Percentiles rank a stretch among this genome's conserved stretches.
phyloP scores from a whole-genome alignment of 768 basidiomycete species.

The Hemileccinum rubropunctum region DNA sequence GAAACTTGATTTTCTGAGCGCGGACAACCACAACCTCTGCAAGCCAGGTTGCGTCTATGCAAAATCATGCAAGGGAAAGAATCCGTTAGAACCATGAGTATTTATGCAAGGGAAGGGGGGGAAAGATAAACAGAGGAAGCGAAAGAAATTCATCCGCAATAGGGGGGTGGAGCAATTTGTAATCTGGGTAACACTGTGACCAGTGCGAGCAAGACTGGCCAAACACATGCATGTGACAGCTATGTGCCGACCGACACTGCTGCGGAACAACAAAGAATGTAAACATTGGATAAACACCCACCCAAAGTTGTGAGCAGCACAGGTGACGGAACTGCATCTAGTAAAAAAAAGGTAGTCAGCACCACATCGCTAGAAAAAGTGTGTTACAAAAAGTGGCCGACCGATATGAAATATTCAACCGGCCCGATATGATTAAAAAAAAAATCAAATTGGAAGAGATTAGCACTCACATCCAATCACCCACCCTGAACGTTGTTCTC shows the following conservation, averaged over 20 bases:
- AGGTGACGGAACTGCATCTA: conserved; percentile 66
- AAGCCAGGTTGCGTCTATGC: conserved; percentile 70
- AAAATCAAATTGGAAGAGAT: conserved; percentile 22
- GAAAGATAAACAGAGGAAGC: conserved; percentile 3
- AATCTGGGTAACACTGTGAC: conserved; percentile 21
- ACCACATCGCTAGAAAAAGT: background rate
- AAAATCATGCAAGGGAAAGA: conserved; percentile 48
- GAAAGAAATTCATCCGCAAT: conserved; percentile 16
- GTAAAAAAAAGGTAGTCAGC: conserved; percentile 8
- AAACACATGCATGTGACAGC: conserved; percentile 1
- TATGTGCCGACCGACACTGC: background rate
- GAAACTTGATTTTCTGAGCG: conserved; percentile 38
- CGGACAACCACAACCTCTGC: conserved; percentile 75
- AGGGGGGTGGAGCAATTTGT: conserved; percentile 28
- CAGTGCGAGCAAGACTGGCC: conserved; percentile 10
- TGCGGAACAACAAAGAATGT: background rate
- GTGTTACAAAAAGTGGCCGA: conserved; percentile 2
- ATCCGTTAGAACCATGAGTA: conserved; percentile 42
- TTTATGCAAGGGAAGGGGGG: conserved; percentile 12
- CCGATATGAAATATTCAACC: conserved; percentile 13
- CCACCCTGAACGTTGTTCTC: conserved; percentile 59
- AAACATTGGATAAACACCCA: conserved; percentile 39
- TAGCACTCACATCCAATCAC: conserved; percentile 72
- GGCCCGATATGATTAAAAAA: conserved; percentile 5
- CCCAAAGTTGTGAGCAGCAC: conserved; percentile 86